A percentile compares a stretch with the other conserved stretches of the same genome.
Conservation (phyloP, 768 basidiomycete genomes). For the Trametes cingulata region DNA sequence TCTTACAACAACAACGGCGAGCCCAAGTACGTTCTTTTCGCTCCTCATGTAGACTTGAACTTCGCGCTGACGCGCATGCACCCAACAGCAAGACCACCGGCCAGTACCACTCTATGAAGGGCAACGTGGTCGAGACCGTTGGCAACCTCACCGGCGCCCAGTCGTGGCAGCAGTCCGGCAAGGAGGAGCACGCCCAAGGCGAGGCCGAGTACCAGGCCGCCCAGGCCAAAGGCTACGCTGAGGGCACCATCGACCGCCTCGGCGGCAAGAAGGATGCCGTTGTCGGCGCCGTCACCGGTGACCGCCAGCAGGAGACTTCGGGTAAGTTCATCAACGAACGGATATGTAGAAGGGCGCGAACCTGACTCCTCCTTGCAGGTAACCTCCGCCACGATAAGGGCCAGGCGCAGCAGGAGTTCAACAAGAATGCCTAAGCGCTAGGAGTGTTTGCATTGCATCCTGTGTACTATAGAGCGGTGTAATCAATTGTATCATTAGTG, state of each 20-base stretch:
- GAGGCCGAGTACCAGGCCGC: constrained; percentile 49
- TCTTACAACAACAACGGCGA: constrained; percentile 15
- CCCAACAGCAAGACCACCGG: constrained; percentile 38
- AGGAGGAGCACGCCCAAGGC: constrained; percentile 51
- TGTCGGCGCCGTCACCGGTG: constrained; percentile 57
- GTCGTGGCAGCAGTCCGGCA: constrained; percentile 46
- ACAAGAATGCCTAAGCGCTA: constrained; percentile 8
- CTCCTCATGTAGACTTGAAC: not conserved
- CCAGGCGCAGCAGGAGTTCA: constrained; percentile 23
- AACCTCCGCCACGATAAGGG: constrained; percentile 25
- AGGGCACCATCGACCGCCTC: constrained; percentile 48
- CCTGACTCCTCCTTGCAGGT: constrained; percentile 6
- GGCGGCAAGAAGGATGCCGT: constrained; percentile 56
- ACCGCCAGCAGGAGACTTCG: constrained; percentile 48
- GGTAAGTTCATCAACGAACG: constrained; percentile 37
- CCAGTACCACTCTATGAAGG: constrained; percentile 43
- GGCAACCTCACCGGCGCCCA: constrained; percentile 46
- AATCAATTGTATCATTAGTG: not conserved
- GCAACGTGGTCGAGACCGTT: constrained; percentile 39
- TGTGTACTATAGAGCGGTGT: not conserved
- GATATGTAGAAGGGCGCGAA: not conserved
- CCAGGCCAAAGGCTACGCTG: constrained; percentile 50
- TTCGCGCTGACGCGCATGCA: not conserved
- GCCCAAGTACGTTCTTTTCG: constrained; percentile 7
- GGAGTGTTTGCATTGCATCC: not conserved